Base-by-base conservation (phyloP, 257 asterid genomes). In the Solanum acaule region DNA sequence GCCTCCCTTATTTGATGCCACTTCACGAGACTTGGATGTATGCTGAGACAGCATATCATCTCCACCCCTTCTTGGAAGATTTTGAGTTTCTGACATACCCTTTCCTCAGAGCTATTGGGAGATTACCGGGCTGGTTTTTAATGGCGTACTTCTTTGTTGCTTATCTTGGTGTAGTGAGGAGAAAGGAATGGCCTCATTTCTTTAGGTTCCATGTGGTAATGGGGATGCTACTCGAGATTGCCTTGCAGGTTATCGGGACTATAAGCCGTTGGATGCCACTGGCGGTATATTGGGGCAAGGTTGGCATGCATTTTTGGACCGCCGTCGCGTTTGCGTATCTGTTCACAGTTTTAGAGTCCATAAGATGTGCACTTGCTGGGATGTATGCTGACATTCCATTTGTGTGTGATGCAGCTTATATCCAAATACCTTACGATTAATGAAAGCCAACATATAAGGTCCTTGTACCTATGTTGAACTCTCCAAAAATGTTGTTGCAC, bases 161-260 rank as follows among this genome's bases (percentile, higher is more conserved):
- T 27, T 97, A 97, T 90, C 96, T 96, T 27, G 98, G 98, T 77
- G 78, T 97, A 0, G 98, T 97, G 83, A 97, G 98, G 92, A 90
- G 96, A 83, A 97, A 97, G 87, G 98, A 96, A 86, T 97, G 98
- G 98, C 99, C 98, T 6, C 98, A 97, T 90, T 97, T 93, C 93
- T 95, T 97, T 83, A 89, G 98, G 87, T 97, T 94, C 90, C 98
- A 97, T 63, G 98, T 97, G 89, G 98, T 96, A 83, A 93, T 90
- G 94, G 98, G 98, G 29, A 95, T 95, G 99, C 92, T 97, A 33
- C 91, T 96, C 22, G 99, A 96, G 94, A 97, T 96, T 27, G 93
- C 95, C 35, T 88, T 97, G 93, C 99, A 97, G 92, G 95, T 95
- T 52, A 85, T 94, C 2, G 98, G 99, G 49, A 93, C 96, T 3